Percentiles rank a stretch among this genome's conserved stretches.
phyloP scores from a whole-genome alignment of 495 filamentous ascomycete species.

The Echria macrotheca region DNA sequence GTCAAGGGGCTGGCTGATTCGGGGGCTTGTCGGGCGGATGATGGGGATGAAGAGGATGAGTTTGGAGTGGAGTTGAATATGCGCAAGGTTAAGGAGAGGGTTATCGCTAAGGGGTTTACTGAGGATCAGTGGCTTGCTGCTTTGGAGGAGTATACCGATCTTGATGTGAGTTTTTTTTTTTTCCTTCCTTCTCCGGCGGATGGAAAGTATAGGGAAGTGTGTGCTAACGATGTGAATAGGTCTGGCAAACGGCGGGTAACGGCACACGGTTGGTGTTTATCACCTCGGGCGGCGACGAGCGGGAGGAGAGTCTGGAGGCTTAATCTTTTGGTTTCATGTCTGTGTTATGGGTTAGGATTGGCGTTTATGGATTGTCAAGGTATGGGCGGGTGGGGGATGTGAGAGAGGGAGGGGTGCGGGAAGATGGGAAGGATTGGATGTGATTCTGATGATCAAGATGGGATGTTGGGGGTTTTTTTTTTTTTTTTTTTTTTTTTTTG shows the following conservation, averaged over 20 bases:
- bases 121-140: slow-evolving; percentile 82
- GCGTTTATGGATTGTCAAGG: too few relatives aligned
- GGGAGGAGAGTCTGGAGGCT: slow-evolving; percentile 25
- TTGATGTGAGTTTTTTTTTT: slow-evolving; percentile 67
- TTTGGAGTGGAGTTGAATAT: slow-evolving; percentile 72
- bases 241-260: slow-evolving; percentile 91
- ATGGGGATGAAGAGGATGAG: slow-evolving; percentile 43
- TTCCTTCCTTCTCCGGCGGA: not conserved
- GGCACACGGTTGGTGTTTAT: slow-evolving; percentile 81
- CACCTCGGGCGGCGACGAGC: slow-evolving; percentile 36
- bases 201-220: not conserved
- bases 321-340: slow-evolving; percentile 13
- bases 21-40: slow-evolving; percentile 63
- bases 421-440: too few relatives aligned
- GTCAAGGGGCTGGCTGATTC: slow-evolving; percentile 78
- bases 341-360: not conserved
- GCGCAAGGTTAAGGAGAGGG: slow-evolving; percentile 77
- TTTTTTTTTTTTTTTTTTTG: too few relatives aligned
- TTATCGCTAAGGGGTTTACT: slow-evolving; percentile 94
- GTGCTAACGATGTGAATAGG: slow-evolving; percentile 40
- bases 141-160: slow-evolving; percentile 79
- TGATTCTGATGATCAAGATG: too few relatives aligned
- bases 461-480: too few relatives aligned
- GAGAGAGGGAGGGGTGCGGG: too few relatives aligned
- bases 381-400: too few relatives aligned